Percentiles rank a stretch among this genome's conserved stretches.
Conservation (phyloP, 108 stramenopile species). For the Chaetoceros muelleri region DNA sequence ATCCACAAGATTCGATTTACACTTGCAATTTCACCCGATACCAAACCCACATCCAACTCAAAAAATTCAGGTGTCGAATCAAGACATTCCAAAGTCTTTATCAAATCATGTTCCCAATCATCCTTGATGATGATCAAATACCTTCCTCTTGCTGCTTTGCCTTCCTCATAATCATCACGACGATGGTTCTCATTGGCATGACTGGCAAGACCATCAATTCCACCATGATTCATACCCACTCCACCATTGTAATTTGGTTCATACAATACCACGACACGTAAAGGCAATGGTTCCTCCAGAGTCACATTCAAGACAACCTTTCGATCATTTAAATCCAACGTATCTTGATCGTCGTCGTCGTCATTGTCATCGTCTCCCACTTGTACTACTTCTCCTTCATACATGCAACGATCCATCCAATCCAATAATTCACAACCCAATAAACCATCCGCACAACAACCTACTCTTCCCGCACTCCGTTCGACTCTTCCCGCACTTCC, state of each 20-base stretch:
- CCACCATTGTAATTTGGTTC: conserved; percentile 63
- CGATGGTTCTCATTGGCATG: conserved; percentile 8
- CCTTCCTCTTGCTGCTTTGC: conserved; percentile 24
- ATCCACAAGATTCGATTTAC: conserved; percentile 50
- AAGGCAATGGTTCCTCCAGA: conserved; percentile 3
- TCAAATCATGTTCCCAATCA: conserved; percentile 6
- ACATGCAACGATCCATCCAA: conserved; percentile 14
- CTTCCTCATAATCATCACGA: conserved; percentile 3
- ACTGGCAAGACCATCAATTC: conserved; percentile 36
- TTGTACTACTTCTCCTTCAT: neutral
- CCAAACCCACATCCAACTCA: conserved; percentile 25
- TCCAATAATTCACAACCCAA: conserved; percentile 72
- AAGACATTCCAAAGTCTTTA: conserved; percentile 1
- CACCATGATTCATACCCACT: conserved; percentile 56
- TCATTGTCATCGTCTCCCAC: neutral
- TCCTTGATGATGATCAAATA: conserved; percentile 44
- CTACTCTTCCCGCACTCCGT: conserved; percentile 54
- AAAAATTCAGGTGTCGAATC: conserved; percentile 3
- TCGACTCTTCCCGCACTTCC: conserved; percentile 58
- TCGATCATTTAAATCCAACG: conserved; percentile 27
- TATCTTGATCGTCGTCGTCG: conserved; percentile 11
- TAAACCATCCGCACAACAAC: conserved; percentile 57
- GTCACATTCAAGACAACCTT: conserved; percentile 32
- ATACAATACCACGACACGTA: conserved; percentile 53
- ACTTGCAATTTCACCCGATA: conserved; percentile 41